A percentile compares a stretch with the other conserved stretches of the same genome.
These are phyloP conservation scores for Ceratobasidium theobromae DNA, from an alignment of 1,284 basidiomycete species.

Conservation along the genomic window DNA sequence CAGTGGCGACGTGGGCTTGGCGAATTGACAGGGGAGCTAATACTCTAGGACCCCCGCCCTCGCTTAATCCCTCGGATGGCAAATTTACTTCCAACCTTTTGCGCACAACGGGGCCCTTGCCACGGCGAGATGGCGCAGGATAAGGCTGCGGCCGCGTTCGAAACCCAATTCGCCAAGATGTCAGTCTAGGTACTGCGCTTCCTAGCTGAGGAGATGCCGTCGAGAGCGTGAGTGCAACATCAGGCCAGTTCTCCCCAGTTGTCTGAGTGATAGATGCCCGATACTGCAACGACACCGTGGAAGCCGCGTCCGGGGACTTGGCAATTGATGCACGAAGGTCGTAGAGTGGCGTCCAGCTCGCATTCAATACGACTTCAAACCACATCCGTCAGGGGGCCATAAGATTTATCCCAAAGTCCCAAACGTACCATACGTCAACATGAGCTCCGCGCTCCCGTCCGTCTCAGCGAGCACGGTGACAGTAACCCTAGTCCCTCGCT, in stretches of 20 bases:
- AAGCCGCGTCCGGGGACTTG: slow-evolving; percentile 36
- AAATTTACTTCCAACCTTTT: no score
- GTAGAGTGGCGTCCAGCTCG: slow-evolving; percentile 39
- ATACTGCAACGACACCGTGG: slow-evolving; percentile 38
- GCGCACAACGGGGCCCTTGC: no score
- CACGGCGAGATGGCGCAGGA: no score
- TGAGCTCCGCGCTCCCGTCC: slow-evolving; percentile 32
- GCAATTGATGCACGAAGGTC: slow-evolving; percentile 39
- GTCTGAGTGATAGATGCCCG: slow-evolving; percentile 38
- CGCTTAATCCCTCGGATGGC: no score
- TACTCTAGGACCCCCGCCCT: no score
- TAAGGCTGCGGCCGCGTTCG: no score
- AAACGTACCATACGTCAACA: slow-evolving; percentile 35
- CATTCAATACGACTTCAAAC: slow-evolving; percentile 36
- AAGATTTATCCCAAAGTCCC: not conserved
- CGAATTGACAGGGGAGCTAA: no score
- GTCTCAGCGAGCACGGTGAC: slow-evolving; percentile 33
- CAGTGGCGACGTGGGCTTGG: no score
- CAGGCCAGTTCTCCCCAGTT: slow-evolving; percentile 39
- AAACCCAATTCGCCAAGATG: slow-evolving; percentile 11
- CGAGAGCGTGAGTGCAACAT: slow-evolving; percentile 37
- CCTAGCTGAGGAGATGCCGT: slow-evolving; percentile 38
- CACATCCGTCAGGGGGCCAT: not conserved
- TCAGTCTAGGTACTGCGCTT: slow-evolving; percentile 35
- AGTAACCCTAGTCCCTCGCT: slow-evolving; percentile 35